Evolutionary conservation across 1,139 yeast genomes (phyloP), one percentile per base, ranked within the genome.

Genomic region (Geotrichum bryndzae): DNA sequence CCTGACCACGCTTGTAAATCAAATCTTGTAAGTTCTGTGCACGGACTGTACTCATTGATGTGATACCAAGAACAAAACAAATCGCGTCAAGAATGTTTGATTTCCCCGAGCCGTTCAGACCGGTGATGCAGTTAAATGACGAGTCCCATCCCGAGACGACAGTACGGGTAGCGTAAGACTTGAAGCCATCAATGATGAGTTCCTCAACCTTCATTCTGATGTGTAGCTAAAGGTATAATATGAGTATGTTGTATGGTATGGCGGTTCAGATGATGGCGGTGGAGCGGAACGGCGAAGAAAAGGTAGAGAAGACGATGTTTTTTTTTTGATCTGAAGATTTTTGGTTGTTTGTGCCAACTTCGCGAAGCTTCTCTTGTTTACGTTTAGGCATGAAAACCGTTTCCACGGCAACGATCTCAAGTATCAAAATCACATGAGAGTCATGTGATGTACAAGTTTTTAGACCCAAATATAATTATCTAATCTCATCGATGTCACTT

Each of bases 101-200:
- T 72, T 94, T 95, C 11, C 99, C 99, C 0, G 97, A 90, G 13
- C 99, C 99, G 73, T 95, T 95, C 63, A 94, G 80, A 11, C 99
- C 99, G 0, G 99, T 95, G 72, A 95, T 94, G 69, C 99, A 97
- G 76, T 95, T 95, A 76, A 95, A 95, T 74, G 88, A 96, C 1
- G 90, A 83, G 74, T 95, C 99, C 98, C 99, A 95, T 41, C 87
- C 90, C 0, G 96, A 84, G 35, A 95, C 90, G 51, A 92, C 98
- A 0, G 99, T 94, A 78, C 99, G 88, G 0, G 96, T 88, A 27
- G 98, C 97, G 70, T 95, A 95, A 35, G 97, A 91, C 77, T 95
- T 95, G 82, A 95, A 95, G 57, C 99, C 99, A 76, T 95, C 99
- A 61, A 95, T 87, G 67, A 95, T 91, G 65, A 95, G 82, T 73